Percentiles rank a stretch among this genome's conserved stretches.
These are phyloP conservation scores for Polytrichum formosum DNA, from an alignment of 225 moss, liverwort and hornwort genomes.

Conservation along the genomic window DNA sequence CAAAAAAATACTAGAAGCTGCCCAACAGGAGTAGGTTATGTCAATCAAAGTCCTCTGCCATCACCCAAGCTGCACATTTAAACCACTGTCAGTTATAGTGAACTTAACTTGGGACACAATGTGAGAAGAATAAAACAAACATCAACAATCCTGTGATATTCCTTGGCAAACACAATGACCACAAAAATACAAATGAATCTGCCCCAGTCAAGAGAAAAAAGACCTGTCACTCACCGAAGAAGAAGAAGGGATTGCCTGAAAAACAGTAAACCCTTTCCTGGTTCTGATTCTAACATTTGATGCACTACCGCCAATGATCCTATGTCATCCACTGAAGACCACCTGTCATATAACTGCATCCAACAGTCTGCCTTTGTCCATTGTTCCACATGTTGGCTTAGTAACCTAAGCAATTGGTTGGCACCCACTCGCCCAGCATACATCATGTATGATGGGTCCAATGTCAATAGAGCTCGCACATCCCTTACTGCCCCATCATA, in stretches of 20 bases:
- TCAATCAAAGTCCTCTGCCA: too few relatives aligned
- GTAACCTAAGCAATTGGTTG: slow-evolving; percentile 74
- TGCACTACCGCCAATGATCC: slow-evolving; percentile 97
- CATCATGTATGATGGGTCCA: slow-evolving; percentile 94
- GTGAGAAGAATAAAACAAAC: too few relatives aligned
- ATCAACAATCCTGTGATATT: too few relatives aligned
- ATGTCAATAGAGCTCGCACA: slow-evolving; percentile 88
- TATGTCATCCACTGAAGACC: slow-evolving; percentile 99
- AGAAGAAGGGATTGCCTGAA: slow-evolving; percentile 96
- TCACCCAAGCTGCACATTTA: too few relatives aligned
- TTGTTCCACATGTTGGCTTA: slow-evolving; percentile 94
- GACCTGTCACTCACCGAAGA: slow-evolving; percentile 55
- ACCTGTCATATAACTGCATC: slow-evolving; percentile 97
- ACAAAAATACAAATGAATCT: too few relatives aligned
- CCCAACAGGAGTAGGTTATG: too few relatives aligned
- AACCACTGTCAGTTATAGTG: too few relatives aligned
- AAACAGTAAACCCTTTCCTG: slow-evolving; percentile 92
- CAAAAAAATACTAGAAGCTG: background rate
- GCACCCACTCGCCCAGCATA: slow-evolving; percentile 95
- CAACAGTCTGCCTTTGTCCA: slow-evolving; percentile 99
- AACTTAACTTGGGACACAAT: too few relatives aligned
- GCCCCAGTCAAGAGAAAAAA: background rate
- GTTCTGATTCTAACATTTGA: slow-evolving; percentile 99
- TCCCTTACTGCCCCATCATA: slow-evolving; percentile 97
- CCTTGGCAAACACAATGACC: too few relatives aligned